Conservation (phyloP, 2,329 filamentous ascomycete genomes). For the Talaromyces sp. region DNA sequence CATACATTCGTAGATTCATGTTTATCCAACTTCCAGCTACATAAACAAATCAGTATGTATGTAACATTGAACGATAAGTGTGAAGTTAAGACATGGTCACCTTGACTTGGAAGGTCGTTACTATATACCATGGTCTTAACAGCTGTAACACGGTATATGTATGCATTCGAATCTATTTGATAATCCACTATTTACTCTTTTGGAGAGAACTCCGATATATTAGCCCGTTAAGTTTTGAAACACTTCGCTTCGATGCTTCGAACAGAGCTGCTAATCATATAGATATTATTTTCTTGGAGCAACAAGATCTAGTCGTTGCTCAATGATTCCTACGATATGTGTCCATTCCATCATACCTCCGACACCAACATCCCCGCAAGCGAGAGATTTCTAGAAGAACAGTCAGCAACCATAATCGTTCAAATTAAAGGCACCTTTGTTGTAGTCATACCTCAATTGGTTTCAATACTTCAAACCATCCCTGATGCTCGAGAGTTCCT, state of each 20-base stretch:
- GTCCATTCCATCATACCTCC: slow-evolving; percentile 83
- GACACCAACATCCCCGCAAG: slow-evolving; percentile 78
- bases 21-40: too few species aligned
- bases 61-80: too few species aligned
- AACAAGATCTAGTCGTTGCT: slow-evolving; percentile 36
- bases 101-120: too few species aligned
- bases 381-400: slow-evolving; percentile 61
- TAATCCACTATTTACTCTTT: background rate
- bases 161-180: background rate
- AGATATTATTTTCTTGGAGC: background rate
- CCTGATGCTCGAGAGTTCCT: slow-evolving; percentile 31
- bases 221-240: background rate
- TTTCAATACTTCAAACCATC: slow-evolving; percentile 68
- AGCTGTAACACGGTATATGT: too few species aligned
- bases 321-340: slow-evolving; percentile 66
- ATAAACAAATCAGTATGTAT: too few species aligned
- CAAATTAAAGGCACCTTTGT: background rate
- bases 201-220: background rate
- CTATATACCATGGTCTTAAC: too few species aligned
- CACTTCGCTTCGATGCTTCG: background rate
- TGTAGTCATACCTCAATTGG: slow-evolving; percentile 55
- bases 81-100: too few species aligned
- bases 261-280: background rate
- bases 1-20: too few species aligned
- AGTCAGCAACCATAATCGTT: background rate